Evolutionary conservation across 345 rosid species (phyloP), one percentile per base, ranked within the genome.

Genomic region (Garcia nutans): DNA sequence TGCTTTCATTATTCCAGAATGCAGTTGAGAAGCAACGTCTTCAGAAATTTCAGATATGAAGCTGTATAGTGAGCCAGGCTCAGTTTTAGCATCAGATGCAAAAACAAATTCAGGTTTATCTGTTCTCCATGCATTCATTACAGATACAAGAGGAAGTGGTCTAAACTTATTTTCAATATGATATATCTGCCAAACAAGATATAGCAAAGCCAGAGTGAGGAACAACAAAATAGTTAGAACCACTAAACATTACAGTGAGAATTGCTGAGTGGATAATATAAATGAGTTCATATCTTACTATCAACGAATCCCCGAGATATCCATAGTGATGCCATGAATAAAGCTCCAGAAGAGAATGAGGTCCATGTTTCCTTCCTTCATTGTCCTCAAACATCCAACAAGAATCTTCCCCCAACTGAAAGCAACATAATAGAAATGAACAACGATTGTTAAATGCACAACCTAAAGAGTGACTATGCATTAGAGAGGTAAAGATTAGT

Each of bases 361-460:
- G 97, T 70, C 98, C 99, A 76, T 87, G 96, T 79, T 87, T 87
- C 73, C 64, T 88, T 70, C 96, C 92, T 72, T 84, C 84, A 62
- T 72, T 84, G 79, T 90, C 97, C 82, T 93, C 91, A 84, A 87
- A 81, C 77, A 90, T 86, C 99, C 97, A 96, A 84, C 94, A 89
- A 74, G 86, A 75, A 76, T 81, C 92, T 76, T 87, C 89, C 57
- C 76, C 84, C 70, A 89, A 86, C 98, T 96, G 82, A 71, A 77
- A 71, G 12, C 8, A 16, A 77, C 71, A 37, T 22, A 3, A 56
- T 16, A 37, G 60, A 65, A 19, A 62, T 20, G 23, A 33, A 67
- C 77, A 49, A 45, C 12, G n/a, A 37, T 28, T 17, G 8, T 17
- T 10, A 59, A 37, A 42, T 6, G 65, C 60, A 50, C 8, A 44